Percentiles rank a stretch among this genome's conserved stretches.
Evolutionary conservation across 371 early-diverging fungal genomes (phyloP).

Genomic region (Blakeslea trispora): DNA sequence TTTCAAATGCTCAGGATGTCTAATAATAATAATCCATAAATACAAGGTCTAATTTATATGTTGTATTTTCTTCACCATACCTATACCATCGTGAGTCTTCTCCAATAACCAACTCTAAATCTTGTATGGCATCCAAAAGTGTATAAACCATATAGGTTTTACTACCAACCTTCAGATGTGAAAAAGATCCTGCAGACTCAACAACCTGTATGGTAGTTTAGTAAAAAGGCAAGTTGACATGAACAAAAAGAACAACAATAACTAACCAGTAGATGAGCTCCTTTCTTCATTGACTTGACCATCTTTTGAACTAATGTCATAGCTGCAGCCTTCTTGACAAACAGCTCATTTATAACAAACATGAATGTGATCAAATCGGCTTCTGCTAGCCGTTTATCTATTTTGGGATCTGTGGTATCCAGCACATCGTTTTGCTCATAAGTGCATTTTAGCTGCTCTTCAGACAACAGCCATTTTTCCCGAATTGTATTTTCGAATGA

Average conservation of each 20-base stretch:
- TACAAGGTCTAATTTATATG: not conserved
- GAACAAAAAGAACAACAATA: no score
- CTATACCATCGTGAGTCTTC: slow-evolving; percentile 88
- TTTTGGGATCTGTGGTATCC: slow-evolving; percentile 18
- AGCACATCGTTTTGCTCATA: slow-evolving; percentile 55
- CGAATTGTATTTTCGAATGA: slow-evolving; percentile 36
- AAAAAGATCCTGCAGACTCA: slow-evolving; percentile 95
- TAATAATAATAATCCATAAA: slow-evolving; percentile 3
- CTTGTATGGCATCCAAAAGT: slow-evolving; percentile 80
- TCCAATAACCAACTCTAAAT: slow-evolving; percentile 64
- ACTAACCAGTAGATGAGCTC: slow-evolving; percentile 71
- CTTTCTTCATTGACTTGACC: slow-evolving; percentile 65
- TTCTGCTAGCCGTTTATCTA: slow-evolving; percentile 48
- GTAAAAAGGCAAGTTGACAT: no score
- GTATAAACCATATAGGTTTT: slow-evolving; percentile 86
- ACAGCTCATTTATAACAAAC: slow-evolving; percentile 92
- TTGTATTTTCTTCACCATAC: slow-evolving; percentile 28
- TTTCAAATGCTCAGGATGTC: slow-evolving; percentile 60
- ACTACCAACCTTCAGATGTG: slow-evolving; percentile 76
- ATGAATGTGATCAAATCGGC: slow-evolving; percentile 82
- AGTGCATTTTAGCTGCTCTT: slow-evolving; percentile 32
- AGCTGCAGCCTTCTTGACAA: slow-evolving; percentile 75
- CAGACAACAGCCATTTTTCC: slow-evolving; percentile 34
- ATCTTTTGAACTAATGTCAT: slow-evolving; percentile 74
- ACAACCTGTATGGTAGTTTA: slow-evolving; percentile 55